These are phyloP conservation scores for Papiliotrema laurentii DNA, from an alignment of 1,284 basidiomycete species.

Conservation along the genomic window DNA sequence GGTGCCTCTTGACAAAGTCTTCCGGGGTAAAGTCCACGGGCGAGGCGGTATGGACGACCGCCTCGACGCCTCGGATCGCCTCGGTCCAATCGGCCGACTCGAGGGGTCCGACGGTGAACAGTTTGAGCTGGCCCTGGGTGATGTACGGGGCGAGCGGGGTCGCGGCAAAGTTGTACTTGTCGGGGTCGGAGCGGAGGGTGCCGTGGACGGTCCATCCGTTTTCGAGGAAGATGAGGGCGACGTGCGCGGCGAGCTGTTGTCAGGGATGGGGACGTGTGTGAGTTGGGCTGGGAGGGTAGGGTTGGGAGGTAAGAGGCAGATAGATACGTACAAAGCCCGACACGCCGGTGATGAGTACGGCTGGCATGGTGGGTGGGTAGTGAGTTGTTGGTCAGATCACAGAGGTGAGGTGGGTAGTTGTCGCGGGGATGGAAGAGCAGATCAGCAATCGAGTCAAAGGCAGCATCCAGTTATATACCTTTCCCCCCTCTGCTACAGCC, in stretches of 20 bases:
- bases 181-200: conserved; percentile 41
- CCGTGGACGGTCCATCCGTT: conserved; percentile 34
- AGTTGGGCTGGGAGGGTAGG: no score
- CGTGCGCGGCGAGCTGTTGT: conserved; percentile 21
- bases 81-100: conserved; percentile 36
- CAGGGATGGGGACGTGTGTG: not conserved
- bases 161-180: conserved; percentile 26
- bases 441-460: no score
- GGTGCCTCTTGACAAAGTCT: conserved; percentile 32
- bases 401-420: no score
- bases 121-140: conserved; percentile 12
- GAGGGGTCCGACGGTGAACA: conserved; percentile 20
- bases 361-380: no score
- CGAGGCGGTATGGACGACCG: conserved; percentile 15
- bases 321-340: no score
- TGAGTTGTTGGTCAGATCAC: no score
- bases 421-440: no score
- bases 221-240: conserved; percentile 21
- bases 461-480: no score
- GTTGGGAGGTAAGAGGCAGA: no score
- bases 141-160: conserved; percentile 29
- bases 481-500: no score
- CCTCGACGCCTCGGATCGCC: conserved; percentile 25
- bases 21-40: conserved; percentile 21
- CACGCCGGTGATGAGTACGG: no score